Percentiles rank a stretch among this genome's conserved stretches.
Evolutionary conservation across 345 rosid genomes (phyloP).

Genomic region (Citrus hindsii): DNA sequence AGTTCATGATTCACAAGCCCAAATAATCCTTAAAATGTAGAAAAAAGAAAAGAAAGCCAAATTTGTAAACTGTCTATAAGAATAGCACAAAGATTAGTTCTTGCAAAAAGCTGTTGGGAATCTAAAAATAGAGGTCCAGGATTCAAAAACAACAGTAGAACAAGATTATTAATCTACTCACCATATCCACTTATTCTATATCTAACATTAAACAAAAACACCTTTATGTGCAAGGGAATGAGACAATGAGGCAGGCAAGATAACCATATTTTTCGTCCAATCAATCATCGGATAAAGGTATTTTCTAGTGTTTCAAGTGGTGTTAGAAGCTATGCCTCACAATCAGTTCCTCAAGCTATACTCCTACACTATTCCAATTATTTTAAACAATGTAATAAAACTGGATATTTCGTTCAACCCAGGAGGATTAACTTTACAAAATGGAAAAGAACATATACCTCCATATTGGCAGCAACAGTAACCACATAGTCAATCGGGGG

Average conservation of each 20-base stretch:
- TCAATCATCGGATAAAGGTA: not conserved
- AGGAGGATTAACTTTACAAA: not conserved
- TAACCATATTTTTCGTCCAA: not conserved
- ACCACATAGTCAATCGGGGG: constrained; percentile 64
- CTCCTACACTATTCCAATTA: not conserved
- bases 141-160: not conserved
- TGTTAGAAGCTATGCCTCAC: not conserved
- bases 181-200: not conserved
- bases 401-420: not conserved
- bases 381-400: not conserved
- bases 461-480: constrained; percentile 53
- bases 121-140: not conserved
- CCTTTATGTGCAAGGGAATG: not conserved
- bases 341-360: not conserved
- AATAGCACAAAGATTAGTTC: not conserved
- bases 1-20: not conserved
- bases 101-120: not conserved
- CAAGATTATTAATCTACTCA: not conserved
- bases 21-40: not conserved
- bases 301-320: not conserved
- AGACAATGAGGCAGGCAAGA: not conserved
- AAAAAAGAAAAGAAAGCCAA: not conserved
- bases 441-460: constrained; percentile 33
- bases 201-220: not conserved
- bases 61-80: not conserved